Conservation (phyloP, 2,329 filamentous ascomycete species). For the Neofusicoccum ribis region DNA sequence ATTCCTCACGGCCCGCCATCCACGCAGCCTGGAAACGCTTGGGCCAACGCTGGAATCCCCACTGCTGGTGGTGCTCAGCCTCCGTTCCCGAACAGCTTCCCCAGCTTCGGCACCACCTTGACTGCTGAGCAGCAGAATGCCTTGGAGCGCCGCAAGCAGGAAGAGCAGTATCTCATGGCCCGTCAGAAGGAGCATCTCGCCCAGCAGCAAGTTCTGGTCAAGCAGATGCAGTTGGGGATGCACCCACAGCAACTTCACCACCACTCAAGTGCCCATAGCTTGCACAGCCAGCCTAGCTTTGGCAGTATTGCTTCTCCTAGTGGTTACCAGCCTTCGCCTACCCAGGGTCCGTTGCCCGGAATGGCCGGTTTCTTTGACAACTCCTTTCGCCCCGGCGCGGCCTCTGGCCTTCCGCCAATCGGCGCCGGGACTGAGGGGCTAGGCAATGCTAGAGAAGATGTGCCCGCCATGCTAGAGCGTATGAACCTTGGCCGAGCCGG, state of each 20-base stretch:
- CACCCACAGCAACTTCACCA: constrained; percentile 73
- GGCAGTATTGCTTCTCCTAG: constrained; percentile 90
- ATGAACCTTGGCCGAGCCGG: constrained; percentile 59
- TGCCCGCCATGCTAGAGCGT: constrained; percentile 64
- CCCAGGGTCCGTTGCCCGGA: constrained; percentile 51
- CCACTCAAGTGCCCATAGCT: constrained; percentile 89
- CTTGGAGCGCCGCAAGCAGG: constrained; percentile 91
- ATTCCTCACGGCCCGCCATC: constrained; percentile 81
- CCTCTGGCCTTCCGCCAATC: constrained; percentile 45
- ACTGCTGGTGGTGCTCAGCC: constrained; percentile 58
- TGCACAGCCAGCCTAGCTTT: constrained; percentile 96
- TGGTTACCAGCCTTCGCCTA: constrained; percentile 63
- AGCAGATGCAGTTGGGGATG: constrained; percentile 62
- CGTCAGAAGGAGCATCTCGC: constrained; percentile 91
- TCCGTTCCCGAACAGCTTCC: constrained; percentile 90
- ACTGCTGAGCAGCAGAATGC: constrained; percentile 99
- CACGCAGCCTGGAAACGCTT: constrained; percentile 46
- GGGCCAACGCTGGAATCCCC: constrained; percentile 39
- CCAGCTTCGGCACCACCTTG: constrained; percentile 91
- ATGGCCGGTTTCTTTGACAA: constrained; percentile 68
- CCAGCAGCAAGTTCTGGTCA: constrained; percentile 75
- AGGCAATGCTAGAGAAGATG: constrained; percentile 64
- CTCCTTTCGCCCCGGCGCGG: constrained; percentile 43
- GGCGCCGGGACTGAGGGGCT: constrained; percentile 47
- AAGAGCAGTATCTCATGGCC: constrained; percentile 96